Evolutionary conservation across 768 basidiomycete genomes (phyloP).

Genomic region (Lactarius sp.): DNA sequence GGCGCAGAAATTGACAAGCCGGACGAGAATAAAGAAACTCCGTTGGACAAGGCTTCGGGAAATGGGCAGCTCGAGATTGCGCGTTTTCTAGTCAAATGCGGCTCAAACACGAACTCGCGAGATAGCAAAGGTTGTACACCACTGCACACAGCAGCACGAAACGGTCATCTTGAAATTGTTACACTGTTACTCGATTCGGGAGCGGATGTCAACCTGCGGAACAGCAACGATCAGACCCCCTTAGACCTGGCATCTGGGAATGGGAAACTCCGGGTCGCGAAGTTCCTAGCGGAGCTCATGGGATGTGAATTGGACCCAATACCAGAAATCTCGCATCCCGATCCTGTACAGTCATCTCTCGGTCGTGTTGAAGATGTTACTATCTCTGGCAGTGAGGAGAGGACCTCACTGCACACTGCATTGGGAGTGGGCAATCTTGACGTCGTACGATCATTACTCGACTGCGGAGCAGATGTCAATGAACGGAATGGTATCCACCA

Average conservation of each 20-base stretch:
- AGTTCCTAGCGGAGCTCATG: background rate
- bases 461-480: background rate
- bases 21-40: background rate
- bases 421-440: background rate
- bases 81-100: background rate
- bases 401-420: background rate
- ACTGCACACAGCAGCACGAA: background rate
- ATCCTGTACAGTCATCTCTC: background rate
- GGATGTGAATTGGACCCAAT: background rate
- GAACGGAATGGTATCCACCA: background rate
- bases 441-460: background rate
- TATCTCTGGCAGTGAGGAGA: too few relatives aligned
- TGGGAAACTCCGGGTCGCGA: background rate
- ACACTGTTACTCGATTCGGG: background rate
- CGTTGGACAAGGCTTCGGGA: background rate
- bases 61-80: background rate
- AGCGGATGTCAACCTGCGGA: background rate
- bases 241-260: background rate
- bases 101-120: background rate
- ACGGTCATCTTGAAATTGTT: background rate
- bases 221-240: background rate
- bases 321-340: background rate
- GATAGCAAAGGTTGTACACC: background rate
- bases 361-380: rapidly evolving
- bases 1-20: background rate